phyloP scores from a whole-genome alignment of 176 grass and related monocot species.

The Secale cereale region DNA sequence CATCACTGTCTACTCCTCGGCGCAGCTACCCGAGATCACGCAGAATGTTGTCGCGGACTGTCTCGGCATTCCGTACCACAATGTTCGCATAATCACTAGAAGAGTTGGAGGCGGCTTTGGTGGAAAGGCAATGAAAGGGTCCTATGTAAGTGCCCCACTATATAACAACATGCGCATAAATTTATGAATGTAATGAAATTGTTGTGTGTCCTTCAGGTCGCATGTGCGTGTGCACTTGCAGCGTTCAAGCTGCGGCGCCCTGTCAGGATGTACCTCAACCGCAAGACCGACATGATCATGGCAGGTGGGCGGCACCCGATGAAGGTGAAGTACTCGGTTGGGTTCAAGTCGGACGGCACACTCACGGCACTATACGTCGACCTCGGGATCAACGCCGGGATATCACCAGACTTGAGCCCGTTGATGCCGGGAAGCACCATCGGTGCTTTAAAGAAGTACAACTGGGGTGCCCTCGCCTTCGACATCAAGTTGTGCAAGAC shows the following conservation, averaged over 20 bases:
- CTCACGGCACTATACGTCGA: constrained; percentile 60
- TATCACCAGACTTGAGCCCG: constrained; percentile 56
- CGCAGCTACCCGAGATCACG: constrained; percentile 44
- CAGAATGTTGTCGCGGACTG: constrained; percentile 54
- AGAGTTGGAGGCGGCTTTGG: constrained; percentile 82
- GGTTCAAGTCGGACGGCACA: constrained; percentile 83
- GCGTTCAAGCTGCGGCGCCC: constrained; percentile 63
- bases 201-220: constrained; percentile 34
- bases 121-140: constrained; percentile 59
- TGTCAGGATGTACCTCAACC: constrained; percentile 70
- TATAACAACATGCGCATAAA: neutral
- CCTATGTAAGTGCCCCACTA: constrained; percentile 13
- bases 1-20: constrained; percentile 56
- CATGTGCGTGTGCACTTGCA: constrained; percentile 59
- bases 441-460: constrained; percentile 71
- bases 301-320: constrained; percentile 74
- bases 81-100: constrained; percentile 83
- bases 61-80: constrained; percentile 66
- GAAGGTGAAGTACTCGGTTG: constrained; percentile 63
- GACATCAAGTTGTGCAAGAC: constrained; percentile 79
- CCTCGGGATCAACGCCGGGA: constrained; percentile 59
- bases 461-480: constrained; percentile 69
- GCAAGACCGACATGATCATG: constrained; percentile 80
- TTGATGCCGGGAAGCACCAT: neutral
- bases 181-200: neutral